Percentiles rank a stretch among this genome's conserved stretches.
phyloP scores from a whole-genome alignment of 441 rosid genomes.

The Manihot esculenta region DNA sequence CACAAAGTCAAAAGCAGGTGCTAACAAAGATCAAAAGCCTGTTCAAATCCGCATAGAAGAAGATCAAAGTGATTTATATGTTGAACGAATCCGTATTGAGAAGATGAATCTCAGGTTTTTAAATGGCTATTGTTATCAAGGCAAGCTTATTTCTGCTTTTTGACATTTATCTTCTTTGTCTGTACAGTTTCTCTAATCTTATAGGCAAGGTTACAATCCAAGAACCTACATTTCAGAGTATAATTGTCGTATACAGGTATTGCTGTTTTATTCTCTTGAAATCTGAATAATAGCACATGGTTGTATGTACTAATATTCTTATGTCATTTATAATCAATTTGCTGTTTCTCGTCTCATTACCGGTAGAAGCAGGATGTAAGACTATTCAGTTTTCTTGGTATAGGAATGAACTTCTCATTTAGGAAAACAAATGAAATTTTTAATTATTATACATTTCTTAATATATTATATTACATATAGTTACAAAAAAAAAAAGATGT shows the following conservation, averaged over 20 bases:
- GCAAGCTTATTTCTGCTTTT: not conserved
- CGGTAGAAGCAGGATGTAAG: too few relatives aligned
- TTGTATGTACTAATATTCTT: not conserved
- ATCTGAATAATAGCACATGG: not conserved
- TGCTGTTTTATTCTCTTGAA: not conserved
- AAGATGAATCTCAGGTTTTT: constrained; percentile 63
- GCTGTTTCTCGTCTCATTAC: not conserved
- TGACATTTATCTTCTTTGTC: constrained; percentile 7
- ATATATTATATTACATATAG: too few relatives aligned
- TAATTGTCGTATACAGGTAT: constrained; percentile 85
- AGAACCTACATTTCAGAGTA: constrained; percentile 84
- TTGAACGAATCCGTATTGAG: constrained; percentile 71
- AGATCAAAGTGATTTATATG: constrained; percentile 43
- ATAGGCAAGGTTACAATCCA: constrained; percentile 65
- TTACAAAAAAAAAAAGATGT: too few relatives aligned
- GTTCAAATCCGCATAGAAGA: constrained; percentile 42
- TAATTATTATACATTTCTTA: too few relatives aligned
- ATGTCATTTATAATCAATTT: not conserved
- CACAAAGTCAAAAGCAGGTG: constrained; percentile 29
- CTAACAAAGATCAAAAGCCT: constrained; percentile 26
- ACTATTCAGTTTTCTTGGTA: too few relatives aligned
- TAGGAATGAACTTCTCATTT: not conserved
- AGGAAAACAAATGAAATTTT: not conserved
- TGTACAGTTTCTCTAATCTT: constrained; percentile 53
- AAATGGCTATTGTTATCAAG: not conserved